A percentile compares a stretch with the other conserved stretches of the same genome.
phyloP scores from a whole-genome alignment of 2,329 filamentous ascomycete genomes.

The Diaporthe destruens region DNA sequence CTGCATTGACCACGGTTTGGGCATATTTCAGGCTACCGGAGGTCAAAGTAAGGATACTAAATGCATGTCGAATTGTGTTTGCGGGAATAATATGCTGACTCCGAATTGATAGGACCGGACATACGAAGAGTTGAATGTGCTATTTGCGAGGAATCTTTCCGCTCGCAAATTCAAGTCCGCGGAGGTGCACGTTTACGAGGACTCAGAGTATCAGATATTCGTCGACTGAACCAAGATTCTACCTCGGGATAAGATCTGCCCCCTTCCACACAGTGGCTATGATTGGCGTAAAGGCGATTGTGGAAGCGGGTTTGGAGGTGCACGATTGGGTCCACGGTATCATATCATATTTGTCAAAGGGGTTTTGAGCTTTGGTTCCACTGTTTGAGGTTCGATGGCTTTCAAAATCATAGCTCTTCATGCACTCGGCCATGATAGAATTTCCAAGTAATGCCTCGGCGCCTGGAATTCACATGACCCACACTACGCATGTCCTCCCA shows the following conservation, averaged over 20 bases:
- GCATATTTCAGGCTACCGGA: slow-evolving; percentile 65
- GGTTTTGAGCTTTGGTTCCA: too few relatives aligned
- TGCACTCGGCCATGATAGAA: background rate
- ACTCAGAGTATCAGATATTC: slow-evolving; percentile 34
- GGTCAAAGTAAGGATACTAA: slow-evolving; percentile 24
- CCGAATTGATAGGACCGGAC: background rate
- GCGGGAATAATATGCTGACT: background rate
- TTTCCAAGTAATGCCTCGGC: background rate
- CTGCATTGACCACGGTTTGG: slow-evolving; percentile 60
- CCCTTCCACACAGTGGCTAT: too few relatives aligned
- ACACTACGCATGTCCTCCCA: too few relatives aligned
- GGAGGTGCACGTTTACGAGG: slow-evolving; percentile 35
- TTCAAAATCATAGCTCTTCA: background rate
- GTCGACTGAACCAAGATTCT: background rate
- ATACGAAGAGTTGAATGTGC: slow-evolving; percentile 36
- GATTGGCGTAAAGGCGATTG: background rate
- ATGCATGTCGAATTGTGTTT: fast-evolving
- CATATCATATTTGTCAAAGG: too few relatives aligned
- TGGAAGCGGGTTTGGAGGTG: background rate
- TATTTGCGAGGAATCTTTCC: slow-evolving; percentile 30
- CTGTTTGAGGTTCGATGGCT: too few relatives aligned
- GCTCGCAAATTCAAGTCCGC: slow-evolving; percentile 36
- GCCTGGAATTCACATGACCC: too few relatives aligned
- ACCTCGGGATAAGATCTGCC: background rate
- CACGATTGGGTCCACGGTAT: too few relatives aligned